These are phyloP conservation scores for Plasmopara muralis DNA, from an alignment of 352 stramenopile species.

Conservation along the genomic window DNA sequence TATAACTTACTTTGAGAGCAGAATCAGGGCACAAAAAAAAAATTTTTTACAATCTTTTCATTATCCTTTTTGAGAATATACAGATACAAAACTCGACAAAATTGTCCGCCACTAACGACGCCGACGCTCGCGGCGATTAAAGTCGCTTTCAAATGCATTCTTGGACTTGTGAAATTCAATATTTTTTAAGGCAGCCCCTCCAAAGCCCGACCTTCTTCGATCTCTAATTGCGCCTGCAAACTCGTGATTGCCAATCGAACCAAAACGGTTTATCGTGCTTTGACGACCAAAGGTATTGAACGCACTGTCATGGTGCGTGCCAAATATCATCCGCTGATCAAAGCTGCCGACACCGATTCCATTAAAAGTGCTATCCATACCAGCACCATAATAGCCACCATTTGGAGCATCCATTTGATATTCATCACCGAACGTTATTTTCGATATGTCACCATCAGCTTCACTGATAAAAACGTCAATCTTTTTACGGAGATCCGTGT, in stretches of 20 bases:
- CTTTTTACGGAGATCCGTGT: neutral
- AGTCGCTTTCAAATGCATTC: too few relatives aligned
- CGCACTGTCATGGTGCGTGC: slow-evolving; percentile 7
- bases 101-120: too few relatives aligned
- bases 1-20: too few relatives aligned
- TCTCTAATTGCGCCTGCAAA: slow-evolving; percentile 5
- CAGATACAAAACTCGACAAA: too few relatives aligned
- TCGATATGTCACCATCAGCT: neutral
- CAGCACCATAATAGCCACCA: slow-evolving; percentile 4
- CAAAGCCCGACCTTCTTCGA: slow-evolving; percentile 2
- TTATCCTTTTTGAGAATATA: too few relatives aligned
- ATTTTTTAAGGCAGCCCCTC: neutral
- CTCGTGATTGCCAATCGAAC: slow-evolving; percentile 6
- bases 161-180: neutral
- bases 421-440: slow-evolving; percentile 4
- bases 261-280: slow-evolving; percentile 9
- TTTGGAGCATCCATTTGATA: slow-evolving; percentile 6
- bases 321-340: slow-evolving; percentile 10
- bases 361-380: slow-evolving; percentile 1
- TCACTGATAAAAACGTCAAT: neutral
- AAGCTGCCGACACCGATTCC: slow-evolving; percentile 1
- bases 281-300: slow-evolving; percentile 7
- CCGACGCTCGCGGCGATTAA: too few relatives aligned
- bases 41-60: too few relatives aligned
- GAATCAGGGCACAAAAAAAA: too few relatives aligned